Evolutionary conservation across 2,329 filamentous ascomycete species (phyloP), one percentile per base, ranked within the genome.

Genomic region (Colletotrichum coccodes): DNA sequence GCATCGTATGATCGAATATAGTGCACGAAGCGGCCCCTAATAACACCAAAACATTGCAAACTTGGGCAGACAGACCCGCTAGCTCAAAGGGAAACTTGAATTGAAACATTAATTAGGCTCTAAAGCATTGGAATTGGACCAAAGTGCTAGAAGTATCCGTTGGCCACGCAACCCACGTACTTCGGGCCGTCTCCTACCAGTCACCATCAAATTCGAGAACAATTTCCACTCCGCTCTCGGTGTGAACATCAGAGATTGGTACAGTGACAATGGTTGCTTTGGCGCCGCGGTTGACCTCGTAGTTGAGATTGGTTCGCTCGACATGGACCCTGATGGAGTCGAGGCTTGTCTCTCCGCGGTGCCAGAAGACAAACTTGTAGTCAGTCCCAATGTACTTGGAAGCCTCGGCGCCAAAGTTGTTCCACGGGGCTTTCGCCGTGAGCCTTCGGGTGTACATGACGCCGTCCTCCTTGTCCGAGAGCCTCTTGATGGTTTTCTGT

Each of bases 351-450:
- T 28, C 47, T 30, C 47, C 47, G 47, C 47, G 47, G 26, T 74
- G 73, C 72, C 72, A 74, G 30, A 74, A 72, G 8, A 70, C 61
- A 4, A 72, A 12, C 1, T 46, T 74, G 64, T 74, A 74, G 36
- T 72, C 36, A 1, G 36, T 57, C 6, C 71, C 71, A 2, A 74
- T 30, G 7, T 32, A 50, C 47, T 50, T 28, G 26, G 47, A n/a
- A 7, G 47, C 47, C 28, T 50, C 47, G 47, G 47, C 44, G 21
- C 44, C 44, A 14, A 47, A 47, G 21, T 47, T 47, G 9, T 46
- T 23, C 5, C 23, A 21, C 2, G 42, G 42, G 6, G 42, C 42
- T 18, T 46, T 46, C n/a, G 42, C 42, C 23, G 42, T 23, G 42
- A 46, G 42, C 23, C 42, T 46, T 4, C 42, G 42, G 42, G 42